phyloP scores from a whole-genome alignment of 2,329 filamentous ascomycete species.

The Fusarium haematococcum region DNA sequence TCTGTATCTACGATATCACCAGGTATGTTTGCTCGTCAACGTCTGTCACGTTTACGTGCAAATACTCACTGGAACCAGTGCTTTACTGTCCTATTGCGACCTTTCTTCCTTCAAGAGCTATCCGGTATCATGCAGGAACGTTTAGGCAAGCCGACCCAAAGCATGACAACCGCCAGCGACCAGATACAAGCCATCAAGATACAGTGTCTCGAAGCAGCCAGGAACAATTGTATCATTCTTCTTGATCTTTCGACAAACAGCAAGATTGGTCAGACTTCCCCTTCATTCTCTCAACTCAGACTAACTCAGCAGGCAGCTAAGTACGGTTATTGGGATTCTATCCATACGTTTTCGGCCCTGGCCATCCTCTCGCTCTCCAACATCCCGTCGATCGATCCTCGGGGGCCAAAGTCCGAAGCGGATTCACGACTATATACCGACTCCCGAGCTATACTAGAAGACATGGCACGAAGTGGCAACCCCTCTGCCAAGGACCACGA shows the following conservation, averaged over 20 bases:
- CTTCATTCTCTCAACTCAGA: not conserved
- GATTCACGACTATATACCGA: slow-evolving; percentile 8
- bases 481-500: slow-evolving; percentile 12
- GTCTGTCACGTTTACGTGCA: not conserved
- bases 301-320: not conserved
- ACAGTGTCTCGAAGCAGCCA: slow-evolving; percentile 11
- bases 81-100: slow-evolving; percentile 8
- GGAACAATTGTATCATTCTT: slow-evolving; percentile 10
- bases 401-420: not conserved
- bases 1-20: slow-evolving; percentile 13
- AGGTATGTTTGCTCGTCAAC: not conserved
- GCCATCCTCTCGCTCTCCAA: slow-evolving; percentile 14
- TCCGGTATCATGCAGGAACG: slow-evolving; percentile 8
- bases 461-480: slow-evolving; percentile 15
- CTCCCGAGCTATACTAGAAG: slow-evolving; percentile 10
- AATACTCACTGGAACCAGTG: not conserved
- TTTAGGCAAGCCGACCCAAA: not conserved
- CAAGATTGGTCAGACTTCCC: slow-evolving; percentile 8
- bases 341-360: slow-evolving; percentile 15
- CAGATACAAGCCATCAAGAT: slow-evolving; percentile 3
- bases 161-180: not conserved
- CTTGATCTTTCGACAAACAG: not conserved
- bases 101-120: slow-evolving; percentile 14
- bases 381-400: slow-evolving; percentile 1
- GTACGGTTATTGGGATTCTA: slow-evolving; percentile 19